Evolutionary conservation across 78 protist genomes (phyloP).

Genomic region (Monocercomonoides exilis): DNA sequence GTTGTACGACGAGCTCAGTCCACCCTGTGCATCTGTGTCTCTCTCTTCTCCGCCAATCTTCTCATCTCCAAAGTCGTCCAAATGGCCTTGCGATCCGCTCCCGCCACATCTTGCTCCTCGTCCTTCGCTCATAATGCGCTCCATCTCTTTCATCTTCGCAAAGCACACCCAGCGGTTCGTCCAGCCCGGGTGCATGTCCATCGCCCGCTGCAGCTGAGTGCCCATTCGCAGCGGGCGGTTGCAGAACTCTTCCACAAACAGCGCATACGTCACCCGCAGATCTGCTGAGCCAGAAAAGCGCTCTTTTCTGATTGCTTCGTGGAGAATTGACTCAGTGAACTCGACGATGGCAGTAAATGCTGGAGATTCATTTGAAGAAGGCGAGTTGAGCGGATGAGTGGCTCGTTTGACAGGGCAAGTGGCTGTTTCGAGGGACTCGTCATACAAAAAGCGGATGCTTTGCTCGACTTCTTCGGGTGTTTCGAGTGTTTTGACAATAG

Average conservation of each 20-base stretch:
- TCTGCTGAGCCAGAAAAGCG: not conserved
- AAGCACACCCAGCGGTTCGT: not conserved
- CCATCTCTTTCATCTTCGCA: not conserved
- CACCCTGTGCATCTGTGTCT: not conserved
- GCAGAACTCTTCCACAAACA: not conserved
- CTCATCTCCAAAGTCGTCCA: not conserved
- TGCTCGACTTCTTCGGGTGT: no score
- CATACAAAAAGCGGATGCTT: no score
- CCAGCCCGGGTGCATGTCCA: not conserved
- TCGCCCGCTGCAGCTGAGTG: not conserved
- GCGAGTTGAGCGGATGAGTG: no score
- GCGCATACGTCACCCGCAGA: not conserved
- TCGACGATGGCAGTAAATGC: no score
- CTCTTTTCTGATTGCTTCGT: not conserved
- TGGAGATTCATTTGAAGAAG: no score
- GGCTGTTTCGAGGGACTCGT: no score
- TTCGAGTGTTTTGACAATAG: no score
- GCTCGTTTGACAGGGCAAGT: no score
- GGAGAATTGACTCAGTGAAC: no score
- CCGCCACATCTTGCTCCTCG: not conserved
- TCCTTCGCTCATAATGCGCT: not conserved
- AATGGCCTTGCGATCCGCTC: not conserved
- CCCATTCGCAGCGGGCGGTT: not conserved
- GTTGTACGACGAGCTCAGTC: not conserved
- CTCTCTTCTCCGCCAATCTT: not conserved